Percentiles rank a stretch among this genome's conserved stretches.
These are phyloP conservation scores for Marchantia polymorpha DNA, from an alignment of 225 moss, liverwort and hornwort genomes.

Conservation along the genomic window DNA sequence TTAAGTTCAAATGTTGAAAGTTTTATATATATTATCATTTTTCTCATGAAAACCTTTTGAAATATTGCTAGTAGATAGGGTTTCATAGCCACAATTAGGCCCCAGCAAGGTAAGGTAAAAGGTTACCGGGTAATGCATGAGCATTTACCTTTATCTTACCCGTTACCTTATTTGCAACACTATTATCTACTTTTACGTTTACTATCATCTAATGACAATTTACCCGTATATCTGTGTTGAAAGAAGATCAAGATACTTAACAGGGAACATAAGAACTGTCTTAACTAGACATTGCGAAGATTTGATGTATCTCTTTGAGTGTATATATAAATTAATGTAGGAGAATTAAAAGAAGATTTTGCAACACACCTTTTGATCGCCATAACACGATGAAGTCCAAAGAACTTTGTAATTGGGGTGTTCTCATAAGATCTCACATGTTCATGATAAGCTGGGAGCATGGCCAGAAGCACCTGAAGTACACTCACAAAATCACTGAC, in stretches of 20 bases:
- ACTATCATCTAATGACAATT: too few species aligned
- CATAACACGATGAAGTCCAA: conserved; percentile 97
- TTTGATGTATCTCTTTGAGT: neutral
- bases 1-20: too few species aligned
- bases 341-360: neutral
- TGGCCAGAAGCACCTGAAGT: conserved; percentile 78
- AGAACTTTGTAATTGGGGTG: conserved; percentile 95
- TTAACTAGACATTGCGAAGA: neutral
- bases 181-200: too few species aligned
- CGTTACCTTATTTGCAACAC: too few species aligned
- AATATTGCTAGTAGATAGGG: too few species aligned
- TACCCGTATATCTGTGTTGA: too few species aligned
- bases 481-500: conserved; percentile 2
- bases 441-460: conserved; percentile 83
- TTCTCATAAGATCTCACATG: conserved; percentile 94
- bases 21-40: too few species aligned
- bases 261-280: neutral
- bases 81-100: too few species aligned
- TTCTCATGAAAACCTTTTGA: too few species aligned
- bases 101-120: too few species aligned
- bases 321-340: neutral
- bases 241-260: conserved; percentile 12
- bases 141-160: too few species aligned
- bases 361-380: conserved; percentile 79
- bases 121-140: too few species aligned